Evolutionary conservation across 176 grass and related monocot genomes (phyloP), one percentile per base, ranked within the genome.

Genomic region (Zoysia japonica): DNA sequence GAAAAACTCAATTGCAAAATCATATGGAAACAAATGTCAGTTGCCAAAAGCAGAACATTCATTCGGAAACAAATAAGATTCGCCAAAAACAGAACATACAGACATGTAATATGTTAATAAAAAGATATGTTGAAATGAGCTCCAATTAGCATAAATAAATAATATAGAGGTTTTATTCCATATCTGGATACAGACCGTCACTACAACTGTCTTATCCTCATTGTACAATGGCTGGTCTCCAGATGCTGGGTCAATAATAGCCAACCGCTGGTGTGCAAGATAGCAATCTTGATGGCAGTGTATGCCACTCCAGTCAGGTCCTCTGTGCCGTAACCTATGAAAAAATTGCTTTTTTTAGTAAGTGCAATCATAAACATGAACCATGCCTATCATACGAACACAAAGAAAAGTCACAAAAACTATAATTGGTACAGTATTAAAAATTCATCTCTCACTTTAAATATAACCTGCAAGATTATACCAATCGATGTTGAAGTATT

Each of bases 211-310:
- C 85, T 92, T 98, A 40, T 98, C 95, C 75, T 94, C 95, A 42
- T 94, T 98, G 74, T 92, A 98, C 47, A 98, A 81, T 36, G 95
- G 92, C 83, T 98, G 92, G 78, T 98, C 95, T 62, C 95, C 95
- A 68, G 95, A 98, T 28, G 92, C 75, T 14, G 95, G 95, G 68
- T 98, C 92, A 53, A 98, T 41, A 62, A 98, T 98, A 59, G 92
- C 95, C 88, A 98, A 89, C 59, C 92, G 68, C 68, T 98, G 95
- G 65, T 94, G 95, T 68, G 95, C 95, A 87, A 98, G 92, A 70
- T 89, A 98, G 57, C 95, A 94, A 71, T 94, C 95, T 61, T 94
- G 65, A 59, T 72, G 88, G 75, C 92, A 92, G 64, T 94, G 89
- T 66, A 98, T 39, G 74, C 95, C 92, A 11, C 95, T 98, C 95